Base-by-base conservation (phyloP, 768 basidiomycete genomes). In the Rhodotorula diobovata region DNA sequence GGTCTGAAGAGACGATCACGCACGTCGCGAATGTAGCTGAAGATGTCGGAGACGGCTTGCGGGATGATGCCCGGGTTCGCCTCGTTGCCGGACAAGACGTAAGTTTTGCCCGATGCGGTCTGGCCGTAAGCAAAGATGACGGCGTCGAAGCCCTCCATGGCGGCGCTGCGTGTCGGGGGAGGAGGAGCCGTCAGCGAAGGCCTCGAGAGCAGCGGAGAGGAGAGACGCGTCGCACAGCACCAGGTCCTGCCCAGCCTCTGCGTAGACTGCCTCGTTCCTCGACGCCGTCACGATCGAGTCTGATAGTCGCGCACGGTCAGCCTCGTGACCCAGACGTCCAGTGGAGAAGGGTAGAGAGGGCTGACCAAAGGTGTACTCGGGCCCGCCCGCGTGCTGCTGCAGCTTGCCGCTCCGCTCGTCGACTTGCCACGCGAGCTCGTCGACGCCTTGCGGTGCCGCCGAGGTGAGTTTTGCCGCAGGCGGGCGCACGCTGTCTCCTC, bases 111-210 rank as follows among this genome's bases (percentile, higher is more conserved):
- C 41, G 86, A 87, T 7, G 88, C 89, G 0, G 96, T 98, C 80
- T 99, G 96, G 28, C 78, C 83, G 70, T 83, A 82, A 7, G 96
- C 96, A 76, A 99, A 99, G 53, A 97, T 86, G 76, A 98, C 90
- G 23, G 94, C 87, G 79, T 99, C 97, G 83, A 87, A 98, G 32
- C 96, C 96, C 61, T 95, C 92, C 95, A 98, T 97, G 18, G 94
- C 92, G 23, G 72, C 74, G 11, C 76, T 76, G 56, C 34, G 18
- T 1, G 28, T 9, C 32, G 25, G 57, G 37, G 25, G 48, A 28
- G 11, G 25, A 50, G 48, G 8, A 30, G 4, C 6, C 20, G 9
- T 1, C 1, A 2, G 11, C 2, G 18, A 6, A 10, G 12, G 32
- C 39, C 1, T 8, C 12, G 21, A 5, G 12, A 57, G 35, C 11